Base-by-base conservation (phyloP, 192 early-diverging fungal genomes). In the Podochytrium sp. region DNA sequence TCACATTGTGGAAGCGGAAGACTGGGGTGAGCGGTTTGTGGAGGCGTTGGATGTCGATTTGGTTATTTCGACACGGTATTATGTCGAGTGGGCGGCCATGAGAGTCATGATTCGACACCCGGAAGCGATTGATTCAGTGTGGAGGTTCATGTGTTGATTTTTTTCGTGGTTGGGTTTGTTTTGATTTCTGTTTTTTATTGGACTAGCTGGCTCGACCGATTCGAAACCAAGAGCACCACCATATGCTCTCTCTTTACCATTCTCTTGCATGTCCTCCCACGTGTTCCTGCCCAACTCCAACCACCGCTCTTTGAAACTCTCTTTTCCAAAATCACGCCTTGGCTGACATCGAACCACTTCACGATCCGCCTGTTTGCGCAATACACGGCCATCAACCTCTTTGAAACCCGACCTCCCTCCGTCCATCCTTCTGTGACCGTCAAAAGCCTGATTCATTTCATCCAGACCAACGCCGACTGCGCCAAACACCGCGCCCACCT, bases 211-310 rank as follows among this genome's bases (percentile, higher is more conserved):
- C 40, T 88, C 30, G 66, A 60, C 50, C 32, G 78, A n/a, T 67
- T 78, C 32, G 72, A 78, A 16, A 38, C 43, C 20, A 84, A 79
- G 27, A 71, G 85, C 10, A 73, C 84, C 14, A 65, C 73, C 10
- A 71, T 82, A 23, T 77, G 77, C 2, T 89, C 85, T 14, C 32
- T 86, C 27, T 41, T 87, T 12, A 74, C 81, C 0, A 71, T 87
- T 2, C 76, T 78, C 12, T 40, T 76, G 43, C 76, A 77, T 69
- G 42, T 86, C 2, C 75, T 78, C 3, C 71, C 73, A 10, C 30
- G n/a, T 29, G 52, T 88, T 39, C 58, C 71, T 10, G 47, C 38
- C 10, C 65, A 69, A 18, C 16, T 12, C 60, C 79, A 75, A 42
- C 20, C 43, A 12, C 40, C 32, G 3, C 79, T 79, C 20, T 81